Evolutionary conservation across 306 rosid species (phyloP), one percentile per base, ranked within the genome.

Genomic region (Prosopis cineraria): DNA sequence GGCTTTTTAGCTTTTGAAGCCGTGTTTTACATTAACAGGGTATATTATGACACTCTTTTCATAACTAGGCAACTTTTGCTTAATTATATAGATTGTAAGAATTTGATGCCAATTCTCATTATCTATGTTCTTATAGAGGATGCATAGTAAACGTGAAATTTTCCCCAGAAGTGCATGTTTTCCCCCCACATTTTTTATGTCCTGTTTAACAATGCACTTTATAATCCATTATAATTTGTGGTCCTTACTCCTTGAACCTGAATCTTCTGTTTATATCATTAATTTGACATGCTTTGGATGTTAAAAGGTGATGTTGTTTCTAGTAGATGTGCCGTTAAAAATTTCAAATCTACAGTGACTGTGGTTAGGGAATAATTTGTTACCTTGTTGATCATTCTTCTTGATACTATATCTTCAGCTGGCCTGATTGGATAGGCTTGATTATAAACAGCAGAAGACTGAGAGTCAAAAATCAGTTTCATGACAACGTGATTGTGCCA

Each of bases 241-340:
- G 31, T 14, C 33, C 29, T 45, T 73, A 44, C 20, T 45, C 56
- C 37, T 58, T 25, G 27, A 20, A 58, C 8, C 19, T 19, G 24
- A 79, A 76, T 53, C 69, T 78, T 39, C 33, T 55, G 22, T 7
- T 70, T 72, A 40, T 78, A 34, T 19, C 10, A 3, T 31, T 77
- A 25, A n/a, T 29, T 50, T 48, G 65, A n/a, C 58, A 55, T 69
- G 71, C 53, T 74, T 64, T 52, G 74, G 75, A 41, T 52, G 59
- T 70, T 22, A 16, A 33, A 4, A 48, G 33, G 37, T 4, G 9
- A 71, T 48, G 63, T 48, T 79, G 36, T 7, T 71, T 74, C 34
- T 5, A 19, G 48, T 58, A 31, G 33, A 48, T 60, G 25, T 31
- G 1, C n/a, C 2, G 11, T 53, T 52, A 70, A 14, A 62, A 47